Evolutionary conservation across 2,329 filamentous ascomycete species (phyloP).

Genomic region (Cadophora luteo-olivacea): DNA sequence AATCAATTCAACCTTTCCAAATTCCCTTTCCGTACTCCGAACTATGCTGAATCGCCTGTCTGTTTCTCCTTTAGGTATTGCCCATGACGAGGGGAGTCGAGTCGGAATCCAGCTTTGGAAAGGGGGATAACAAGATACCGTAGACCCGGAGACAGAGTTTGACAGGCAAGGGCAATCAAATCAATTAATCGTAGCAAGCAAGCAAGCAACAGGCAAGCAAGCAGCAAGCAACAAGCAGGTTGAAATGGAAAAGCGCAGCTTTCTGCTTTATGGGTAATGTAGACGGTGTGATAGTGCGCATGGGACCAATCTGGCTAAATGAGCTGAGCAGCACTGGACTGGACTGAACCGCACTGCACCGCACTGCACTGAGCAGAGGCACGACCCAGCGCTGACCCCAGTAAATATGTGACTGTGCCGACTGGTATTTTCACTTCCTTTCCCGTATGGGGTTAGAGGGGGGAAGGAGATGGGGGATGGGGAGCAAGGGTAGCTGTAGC

Average conservation of each 20-base stretch:
- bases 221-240: background rate
- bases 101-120: constrained; percentile 17
- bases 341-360: background rate
- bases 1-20: background rate
- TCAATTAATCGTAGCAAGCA: background rate
- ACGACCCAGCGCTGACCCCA: background rate
- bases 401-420: background rate
- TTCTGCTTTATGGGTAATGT: constrained; percentile 33
- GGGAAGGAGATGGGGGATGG: background rate
- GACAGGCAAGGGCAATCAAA: background rate
- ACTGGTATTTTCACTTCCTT: constrained; percentile 15
- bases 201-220: background rate
- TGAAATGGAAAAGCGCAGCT: constrained; percentile 18
- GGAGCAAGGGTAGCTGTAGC: background rate
- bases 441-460: background rate
- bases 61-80: constrained; percentile 33
- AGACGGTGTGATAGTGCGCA: constrained; percentile 38
- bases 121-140: constrained; percentile 26
- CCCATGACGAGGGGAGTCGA: constrained; percentile 34
- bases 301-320: constrained; percentile 41
- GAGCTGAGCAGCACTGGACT: background rate
- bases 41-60: constrained; percentile 14
- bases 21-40: constrained; percentile 7
- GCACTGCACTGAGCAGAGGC: background rate
- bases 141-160: constrained; percentile 16